Conservation (phyloP, 345 rosid genomes). For the Hypericum androsaemum region DNA sequence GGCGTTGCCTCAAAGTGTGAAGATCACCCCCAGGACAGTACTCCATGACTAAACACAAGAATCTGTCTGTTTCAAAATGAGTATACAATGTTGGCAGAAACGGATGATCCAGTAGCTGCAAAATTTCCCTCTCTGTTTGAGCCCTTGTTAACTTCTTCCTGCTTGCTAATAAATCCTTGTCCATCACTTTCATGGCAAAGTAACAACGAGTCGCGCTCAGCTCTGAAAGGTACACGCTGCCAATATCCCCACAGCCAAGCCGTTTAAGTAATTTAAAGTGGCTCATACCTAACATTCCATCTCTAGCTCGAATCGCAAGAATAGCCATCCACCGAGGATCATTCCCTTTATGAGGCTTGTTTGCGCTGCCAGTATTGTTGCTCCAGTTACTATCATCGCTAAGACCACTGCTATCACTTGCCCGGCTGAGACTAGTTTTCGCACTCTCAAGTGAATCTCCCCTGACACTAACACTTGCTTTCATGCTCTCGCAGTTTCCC, state of each 20-base stretch:
- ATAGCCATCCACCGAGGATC: constrained; percentile 98
- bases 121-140: constrained; percentile 95
- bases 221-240: constrained; percentile 95
- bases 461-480: constrained; percentile 43
- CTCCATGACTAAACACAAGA: constrained; percentile 96
- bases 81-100: constrained; percentile 91
- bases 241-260: constrained; percentile 97
- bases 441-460: constrained; percentile 82
- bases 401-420: constrained; percentile 76
- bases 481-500: constrained; percentile 57
- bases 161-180: constrained; percentile 89
- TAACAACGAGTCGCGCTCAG: constrained; percentile 76
- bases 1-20: constrained; percentile 86
- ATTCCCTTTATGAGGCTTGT: constrained; percentile 96
- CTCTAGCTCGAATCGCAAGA: constrained; percentile 67
- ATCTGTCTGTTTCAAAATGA: constrained; percentile 92
- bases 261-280: constrained; percentile 84
- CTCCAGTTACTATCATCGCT: constrained; percentile 98
- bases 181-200: constrained; percentile 99
- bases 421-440: constrained; percentile 73
- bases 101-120: constrained; percentile 93
- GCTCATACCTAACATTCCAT: constrained; percentile 88
- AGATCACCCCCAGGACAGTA: constrained; percentile 98
- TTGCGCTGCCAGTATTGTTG: constrained; percentile 70
- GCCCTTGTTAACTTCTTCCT: constrained; percentile 91